These are phyloP conservation scores for Podaxis rugospora DNA, from an alignment of 768 basidiomycete species.

Conservation along the genomic window DNA sequence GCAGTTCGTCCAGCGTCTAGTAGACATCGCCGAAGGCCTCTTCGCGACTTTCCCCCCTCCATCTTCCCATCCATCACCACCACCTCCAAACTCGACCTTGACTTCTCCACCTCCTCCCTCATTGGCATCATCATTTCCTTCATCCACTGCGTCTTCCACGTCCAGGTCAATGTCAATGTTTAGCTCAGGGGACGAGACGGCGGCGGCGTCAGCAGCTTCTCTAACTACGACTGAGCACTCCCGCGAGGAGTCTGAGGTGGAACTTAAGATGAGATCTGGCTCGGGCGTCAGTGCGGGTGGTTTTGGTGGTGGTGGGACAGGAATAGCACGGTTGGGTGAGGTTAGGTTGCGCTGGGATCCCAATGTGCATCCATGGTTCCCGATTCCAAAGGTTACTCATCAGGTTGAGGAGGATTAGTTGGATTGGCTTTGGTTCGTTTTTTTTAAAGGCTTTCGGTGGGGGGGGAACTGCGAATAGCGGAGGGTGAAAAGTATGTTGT, in stretches of 20 bases:
- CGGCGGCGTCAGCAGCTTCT: neutral
- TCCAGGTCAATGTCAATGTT: neutral
- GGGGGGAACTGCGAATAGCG: neutral
- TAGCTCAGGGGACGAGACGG: neutral
- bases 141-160: neutral
- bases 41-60: neutral
- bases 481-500: neutral
- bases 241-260: neutral
- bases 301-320: neutral
- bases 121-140: neutral
- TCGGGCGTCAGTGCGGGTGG: neutral
- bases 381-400: neutral
- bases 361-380: slow-evolving; percentile 9
- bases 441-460: neutral
- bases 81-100: neutral
- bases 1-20: neutral
- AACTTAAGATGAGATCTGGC: neutral
- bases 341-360: slow-evolving; percentile 2
- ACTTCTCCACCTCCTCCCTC: neutral
- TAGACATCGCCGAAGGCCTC: neutral
- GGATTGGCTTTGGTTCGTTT: neutral
- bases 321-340: neutral
- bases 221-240: neutral
- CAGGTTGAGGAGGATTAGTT: neutral
- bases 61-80: neutral